These are phyloP conservation scores for Aspergillus hortae DNA, from an alignment of 2,329 filamentous ascomycete genomes.

Conservation along the genomic window DNA sequence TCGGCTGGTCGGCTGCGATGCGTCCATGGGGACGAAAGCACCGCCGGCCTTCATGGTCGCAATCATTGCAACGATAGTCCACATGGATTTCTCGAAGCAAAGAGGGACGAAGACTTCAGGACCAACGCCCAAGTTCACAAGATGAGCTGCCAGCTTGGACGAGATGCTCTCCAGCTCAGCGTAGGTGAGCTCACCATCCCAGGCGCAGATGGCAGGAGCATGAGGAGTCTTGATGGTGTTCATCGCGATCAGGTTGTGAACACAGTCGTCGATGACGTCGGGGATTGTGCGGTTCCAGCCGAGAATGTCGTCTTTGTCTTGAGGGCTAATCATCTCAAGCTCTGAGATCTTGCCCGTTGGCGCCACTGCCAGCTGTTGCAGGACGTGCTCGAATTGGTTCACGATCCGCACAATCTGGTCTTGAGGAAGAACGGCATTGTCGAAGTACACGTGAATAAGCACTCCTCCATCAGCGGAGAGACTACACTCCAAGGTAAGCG, in stretches of 20 bases:
- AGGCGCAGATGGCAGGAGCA: neutral
- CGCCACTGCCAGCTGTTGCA: slow-evolving; percentile 9
- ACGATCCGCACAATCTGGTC: slow-evolving; percentile 7
- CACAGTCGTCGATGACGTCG: slow-evolving; percentile 3
- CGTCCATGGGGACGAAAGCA: slow-evolving; percentile 38
- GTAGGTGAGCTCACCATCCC: neutral
- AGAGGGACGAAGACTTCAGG: slow-evolving; percentile 12
- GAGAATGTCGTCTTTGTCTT: slow-evolving; percentile 6
- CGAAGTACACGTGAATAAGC: slow-evolving; percentile 12
- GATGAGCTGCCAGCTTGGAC: slow-evolving; percentile 8
- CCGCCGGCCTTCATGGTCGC: slow-evolving; percentile 38
- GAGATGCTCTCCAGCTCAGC: slow-evolving; percentile 9
- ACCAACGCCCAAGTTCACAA: slow-evolving; percentile 10
- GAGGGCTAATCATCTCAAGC: slow-evolving; percentile 9
- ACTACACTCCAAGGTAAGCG: slow-evolving; percentile 12
- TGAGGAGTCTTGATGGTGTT: slow-evolving; percentile 8
- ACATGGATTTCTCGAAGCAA: slow-evolving; percentile 22
- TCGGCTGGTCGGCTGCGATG: slow-evolving; percentile 32
- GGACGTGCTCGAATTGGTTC: slow-evolving; percentile 11
- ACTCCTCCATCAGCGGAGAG: slow-evolving; percentile 5
- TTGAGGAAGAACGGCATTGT: slow-evolving; percentile 5
- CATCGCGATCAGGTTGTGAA: slow-evolving; percentile 9
- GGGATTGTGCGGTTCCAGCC: slow-evolving; percentile 9
- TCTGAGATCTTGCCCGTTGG: slow-evolving; percentile 3
- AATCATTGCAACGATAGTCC: slow-evolving; percentile 37